phyloP scores from a whole-genome alignment of 108 stramenopile species.

The Stephanodiscus triporus region DNA sequence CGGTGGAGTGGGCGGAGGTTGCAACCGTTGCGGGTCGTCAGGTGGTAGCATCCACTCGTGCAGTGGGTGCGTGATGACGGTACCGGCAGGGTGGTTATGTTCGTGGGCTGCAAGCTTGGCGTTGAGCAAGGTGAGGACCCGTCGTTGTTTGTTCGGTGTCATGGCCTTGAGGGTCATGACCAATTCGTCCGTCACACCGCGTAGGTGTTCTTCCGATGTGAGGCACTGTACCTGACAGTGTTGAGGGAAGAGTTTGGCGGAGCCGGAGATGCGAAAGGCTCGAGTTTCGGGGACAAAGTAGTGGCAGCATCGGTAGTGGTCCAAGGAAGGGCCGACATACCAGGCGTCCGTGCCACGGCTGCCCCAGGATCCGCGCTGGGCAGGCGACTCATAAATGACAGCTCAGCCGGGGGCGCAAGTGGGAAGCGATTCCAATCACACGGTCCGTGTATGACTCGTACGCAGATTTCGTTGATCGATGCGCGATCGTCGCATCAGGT shows the following conservation, averaged over 20 bases:
- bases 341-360: constrained; percentile 28
- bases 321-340: constrained; percentile 2
- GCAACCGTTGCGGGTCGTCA: too few species aligned
- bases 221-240: background rate
- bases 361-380: constrained; percentile 5
- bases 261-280: constrained; percentile 1
- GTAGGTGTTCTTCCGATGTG: background rate
- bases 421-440: constrained; percentile 14
- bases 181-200: too few species aligned
- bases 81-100: too few species aligned
- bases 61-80: too few species aligned
- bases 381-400: background rate
- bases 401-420: background rate
- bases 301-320: constrained; percentile 33
- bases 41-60: too few species aligned
- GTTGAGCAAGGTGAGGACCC: too few species aligned
- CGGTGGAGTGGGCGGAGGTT: too few species aligned
- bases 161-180: too few species aligned
- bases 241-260: background rate
- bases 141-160: too few species aligned
- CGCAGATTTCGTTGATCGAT: constrained; percentile 2
- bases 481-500: background rate
- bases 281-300: constrained; percentile 17
- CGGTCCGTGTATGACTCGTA: constrained; percentile 6
- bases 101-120: too few species aligned